Percentiles rank a stretch among this genome's conserved stretches.
Evolutionary conservation across 2,329 filamentous ascomycete species (phyloP).

Genomic region (Eurotiales sp.): DNA sequence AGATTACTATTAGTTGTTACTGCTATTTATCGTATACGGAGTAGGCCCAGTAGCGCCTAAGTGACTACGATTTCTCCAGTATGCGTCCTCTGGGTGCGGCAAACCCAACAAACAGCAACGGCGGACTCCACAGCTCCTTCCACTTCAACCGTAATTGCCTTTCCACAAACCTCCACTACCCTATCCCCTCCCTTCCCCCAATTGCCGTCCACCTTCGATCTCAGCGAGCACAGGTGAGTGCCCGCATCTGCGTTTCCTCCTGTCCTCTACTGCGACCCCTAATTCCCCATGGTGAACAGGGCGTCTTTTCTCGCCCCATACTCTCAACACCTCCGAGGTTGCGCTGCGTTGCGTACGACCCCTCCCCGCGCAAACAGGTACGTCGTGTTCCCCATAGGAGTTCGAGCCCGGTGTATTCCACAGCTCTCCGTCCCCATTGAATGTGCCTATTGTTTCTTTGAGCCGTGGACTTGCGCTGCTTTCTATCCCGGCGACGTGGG

Average conservation of each 20-base stretch:
- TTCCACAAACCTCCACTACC: not conserved
- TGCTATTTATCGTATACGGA: too few relatives aligned
- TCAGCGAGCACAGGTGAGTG: not conserved
- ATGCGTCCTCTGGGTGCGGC: too few relatives aligned
- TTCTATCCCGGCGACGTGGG: not conserved
- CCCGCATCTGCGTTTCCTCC: not conserved
- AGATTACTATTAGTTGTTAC: too few relatives aligned
- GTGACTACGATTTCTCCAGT: too few relatives aligned
- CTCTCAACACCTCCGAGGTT: not conserved
- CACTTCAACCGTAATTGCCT: not conserved
- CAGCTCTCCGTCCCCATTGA: not conserved
- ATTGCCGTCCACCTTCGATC: not conserved
- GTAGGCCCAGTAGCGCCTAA: too few relatives aligned
- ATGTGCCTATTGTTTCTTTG: not conserved
- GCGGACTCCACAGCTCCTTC: too few relatives aligned
- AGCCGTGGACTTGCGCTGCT: not conserved
- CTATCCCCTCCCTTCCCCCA: not conserved
- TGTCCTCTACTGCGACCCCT: not conserved
- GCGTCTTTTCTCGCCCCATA: not conserved
- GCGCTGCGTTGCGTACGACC: not conserved
- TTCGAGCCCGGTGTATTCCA: too few relatives aligned
- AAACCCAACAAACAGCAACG: too few relatives aligned
- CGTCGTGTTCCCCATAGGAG: conserved; percentile 7
- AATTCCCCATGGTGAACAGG: not conserved
- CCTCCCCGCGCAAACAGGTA: conserved; percentile 10